Evolutionary conservation across 306 rosid species (phyloP).

Genomic region (Gastrolobium villosum): DNA sequence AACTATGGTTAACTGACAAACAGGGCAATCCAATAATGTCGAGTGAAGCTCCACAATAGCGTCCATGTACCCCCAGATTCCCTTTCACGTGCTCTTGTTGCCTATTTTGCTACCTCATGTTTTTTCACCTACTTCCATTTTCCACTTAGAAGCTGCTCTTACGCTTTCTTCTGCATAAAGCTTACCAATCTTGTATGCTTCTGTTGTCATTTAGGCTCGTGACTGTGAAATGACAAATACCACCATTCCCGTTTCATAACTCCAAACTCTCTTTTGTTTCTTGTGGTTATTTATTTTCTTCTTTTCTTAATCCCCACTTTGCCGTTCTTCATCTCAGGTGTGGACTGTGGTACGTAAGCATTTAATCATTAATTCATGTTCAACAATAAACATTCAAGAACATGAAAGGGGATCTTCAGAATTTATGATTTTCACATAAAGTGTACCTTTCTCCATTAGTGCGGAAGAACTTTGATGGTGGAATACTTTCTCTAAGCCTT

Average conservation of each 20-base stretch:
- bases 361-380: too few relatives aligned
- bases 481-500: too few relatives aligned
- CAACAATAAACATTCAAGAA: too few relatives aligned
- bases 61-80: constrained; percentile 41
- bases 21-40: constrained; percentile 31
- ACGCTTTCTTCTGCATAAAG: background rate
- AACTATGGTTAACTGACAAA: constrained; percentile 27
- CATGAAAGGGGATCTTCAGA: too few relatives aligned
- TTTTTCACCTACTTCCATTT: background rate
- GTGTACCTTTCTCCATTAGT: too few relatives aligned
- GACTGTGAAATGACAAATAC: constrained; percentile 3
- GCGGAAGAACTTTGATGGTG: too few relatives aligned
- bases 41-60: constrained; percentile 3
- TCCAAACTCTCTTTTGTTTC: background rate
- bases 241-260: background rate
- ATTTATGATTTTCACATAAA: too few relatives aligned
- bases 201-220: constrained; percentile 20
- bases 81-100: constrained; percentile 50
- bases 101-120: background rate
- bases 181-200: constrained; percentile 26
- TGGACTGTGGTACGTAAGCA: too few relatives aligned
- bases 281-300: background rate
- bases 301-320: background rate
- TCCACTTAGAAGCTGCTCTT: background rate
- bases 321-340: background rate